Conservation (phyloP, 495 filamentous ascomycete species). For the Lepidopterella palustris region DNA sequence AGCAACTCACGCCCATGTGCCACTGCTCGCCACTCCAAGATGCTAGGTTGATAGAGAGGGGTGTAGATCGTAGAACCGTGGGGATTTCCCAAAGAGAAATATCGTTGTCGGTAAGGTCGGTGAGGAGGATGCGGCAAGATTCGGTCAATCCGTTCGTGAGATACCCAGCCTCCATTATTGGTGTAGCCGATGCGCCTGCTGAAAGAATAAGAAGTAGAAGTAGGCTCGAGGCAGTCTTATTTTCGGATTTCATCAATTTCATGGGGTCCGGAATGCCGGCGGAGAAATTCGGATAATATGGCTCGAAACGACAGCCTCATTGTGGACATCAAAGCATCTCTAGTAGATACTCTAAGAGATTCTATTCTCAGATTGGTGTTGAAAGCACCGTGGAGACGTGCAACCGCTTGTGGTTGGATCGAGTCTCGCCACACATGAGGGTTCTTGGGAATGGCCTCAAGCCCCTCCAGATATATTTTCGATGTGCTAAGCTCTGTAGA, state of each 20-base stretch:
- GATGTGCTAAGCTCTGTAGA: constrained; percentile 5
- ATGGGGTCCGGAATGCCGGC: neutral
- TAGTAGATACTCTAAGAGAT: neutral
- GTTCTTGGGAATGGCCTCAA: constrained; percentile 10
- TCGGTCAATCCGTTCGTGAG: constrained; percentile 21
- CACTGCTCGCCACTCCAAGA: constrained; percentile 22
- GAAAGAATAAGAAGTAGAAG: constrained; percentile 24
- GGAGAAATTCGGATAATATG: constrained; percentile 13
- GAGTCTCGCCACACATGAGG: constrained; percentile 2
- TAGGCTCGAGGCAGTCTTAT: constrained; percentile 9
- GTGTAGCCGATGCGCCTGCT: constrained; percentile 16
- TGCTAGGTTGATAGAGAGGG: constrained; percentile 15
- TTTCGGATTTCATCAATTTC: constrained; percentile 10
- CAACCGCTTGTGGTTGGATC: neutral
- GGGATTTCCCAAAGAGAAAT: constrained; percentile 7
- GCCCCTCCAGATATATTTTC: constrained; percentile 5
- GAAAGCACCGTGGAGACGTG: neutral
- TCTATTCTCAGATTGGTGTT: neutral
- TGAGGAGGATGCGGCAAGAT: constrained; percentile 19
- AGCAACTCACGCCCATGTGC: constrained; percentile 20
- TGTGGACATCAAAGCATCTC: neutral
- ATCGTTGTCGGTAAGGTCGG: constrained; percentile 17
- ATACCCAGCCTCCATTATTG: constrained; percentile 9
- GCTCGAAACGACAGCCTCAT: constrained; percentile 14
- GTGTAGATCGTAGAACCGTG: constrained; percentile 9